A percentile compares a stretch with the other conserved stretches of the same genome.
These are phyloP conservation scores for Verticillium isaacii DNA, from an alignment of 2,329 filamentous ascomycete species.

Conservation along the genomic window DNA sequence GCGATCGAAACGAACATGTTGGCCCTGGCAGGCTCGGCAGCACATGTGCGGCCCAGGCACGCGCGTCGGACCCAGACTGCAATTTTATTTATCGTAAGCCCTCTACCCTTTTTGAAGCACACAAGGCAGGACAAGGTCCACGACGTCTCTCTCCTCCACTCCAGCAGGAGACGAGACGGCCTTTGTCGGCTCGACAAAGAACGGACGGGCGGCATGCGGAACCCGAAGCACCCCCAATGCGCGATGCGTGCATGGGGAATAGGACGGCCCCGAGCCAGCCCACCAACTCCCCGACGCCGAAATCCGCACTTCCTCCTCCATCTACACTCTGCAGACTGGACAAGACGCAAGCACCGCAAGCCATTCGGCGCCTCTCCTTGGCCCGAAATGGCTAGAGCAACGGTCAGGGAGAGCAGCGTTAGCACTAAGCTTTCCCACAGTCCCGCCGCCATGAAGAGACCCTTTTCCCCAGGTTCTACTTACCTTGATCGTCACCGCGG, in stretches of 20 bases:
- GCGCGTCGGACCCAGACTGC: not conserved
- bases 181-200: not conserved
- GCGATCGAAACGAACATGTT: not conserved
- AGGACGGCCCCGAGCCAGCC: not conserved
- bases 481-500: not conserved
- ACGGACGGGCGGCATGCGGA: not conserved
- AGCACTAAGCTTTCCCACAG: not conserved
- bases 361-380: not conserved
- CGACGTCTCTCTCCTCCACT: not conserved
- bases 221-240: not conserved
- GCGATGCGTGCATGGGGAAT: not conserved
- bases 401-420: not conserved
- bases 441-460: not conserved
- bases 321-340: too few species aligned
- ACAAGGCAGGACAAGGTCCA: not conserved
- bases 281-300: not conserved
- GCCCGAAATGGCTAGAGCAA: not conserved
- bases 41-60: not conserved
- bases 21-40: not conserved
- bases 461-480: not conserved
- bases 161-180: not conserved
- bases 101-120: not conserved
- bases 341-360: too few species aligned
- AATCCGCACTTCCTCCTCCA: not conserved
- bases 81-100: not conserved